Evolutionary conservation across 768 basidiomycete species (phyloP), one percentile per base, ranked within the genome.

Genomic region (Rhizopogon roseolus): DNA sequence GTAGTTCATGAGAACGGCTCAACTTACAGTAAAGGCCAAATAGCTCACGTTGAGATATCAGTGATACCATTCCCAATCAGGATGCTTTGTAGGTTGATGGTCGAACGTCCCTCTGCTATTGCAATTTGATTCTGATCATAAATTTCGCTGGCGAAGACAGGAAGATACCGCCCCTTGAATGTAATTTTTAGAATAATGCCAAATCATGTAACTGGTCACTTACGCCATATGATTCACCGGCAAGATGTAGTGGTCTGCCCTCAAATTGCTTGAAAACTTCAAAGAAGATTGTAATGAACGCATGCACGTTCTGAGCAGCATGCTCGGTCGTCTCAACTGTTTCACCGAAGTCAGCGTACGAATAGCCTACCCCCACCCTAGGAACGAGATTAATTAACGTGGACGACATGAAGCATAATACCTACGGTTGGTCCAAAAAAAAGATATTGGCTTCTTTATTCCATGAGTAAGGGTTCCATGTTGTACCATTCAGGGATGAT

Each of bases 271-370:
- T 73, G 72, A 92, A 93, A 0, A 84, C 84, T 58, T 90, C 85
- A 60, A 90, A 88, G 70, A 91, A 90, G 52, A 93, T 85, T 2
- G 80, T 73, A 50, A 91, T 73, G 68, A 92, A 92, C 0, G 88
- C 84, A 46, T 85, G 76, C 38, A 91, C 73, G 61, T 92, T 86
- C 57, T 79, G 80, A 4, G 88, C 86, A 0, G 90, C 90, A n/a
- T 84, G 84, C 67, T 92, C 89, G 0, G 90, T 88, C 0, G 86
- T 90, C 53, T 80, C 82, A 16, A 89, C 73, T 1, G 76, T 81
- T 69, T 88, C 81, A 3, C 83, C 85, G 55, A 77, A 80, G 57
- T 88, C 85, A 2, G 84, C 81, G 54, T 86, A 87, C 2, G 83
- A 86, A 64, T 84, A 89, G 1, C 86, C 87, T 6, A 87, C 86